Conservation (phyloP, 371 early-diverging fungal species). For the Syncephalastrum racemosum region DNA sequence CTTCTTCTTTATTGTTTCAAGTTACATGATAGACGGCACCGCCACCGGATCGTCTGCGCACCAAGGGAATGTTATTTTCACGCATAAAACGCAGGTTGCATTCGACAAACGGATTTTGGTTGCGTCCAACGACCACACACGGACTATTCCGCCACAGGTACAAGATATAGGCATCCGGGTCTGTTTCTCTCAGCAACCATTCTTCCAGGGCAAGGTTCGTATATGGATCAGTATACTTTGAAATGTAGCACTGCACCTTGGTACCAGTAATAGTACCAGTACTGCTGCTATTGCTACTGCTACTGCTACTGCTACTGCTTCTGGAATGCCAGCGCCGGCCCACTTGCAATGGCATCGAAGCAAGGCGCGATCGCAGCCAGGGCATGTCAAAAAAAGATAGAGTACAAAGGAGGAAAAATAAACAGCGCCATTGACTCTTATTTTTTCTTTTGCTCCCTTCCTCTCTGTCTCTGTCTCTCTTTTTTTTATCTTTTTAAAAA, state of each 20-base stretch:
- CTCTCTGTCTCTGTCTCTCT: too few species aligned
- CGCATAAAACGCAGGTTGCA: conserved; percentile 75
- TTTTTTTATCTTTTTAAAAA: too few species aligned
- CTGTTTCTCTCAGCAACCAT: conserved; percentile 74
- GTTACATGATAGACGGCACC: conserved; percentile 96
- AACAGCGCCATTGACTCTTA: not conserved
- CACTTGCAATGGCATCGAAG: too few species aligned
- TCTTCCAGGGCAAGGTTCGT: conserved; percentile 93
- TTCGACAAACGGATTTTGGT: conserved; percentile 97
- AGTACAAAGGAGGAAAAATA: too few species aligned
- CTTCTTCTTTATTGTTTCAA: not conserved
- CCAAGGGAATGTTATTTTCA: conserved; percentile 70
- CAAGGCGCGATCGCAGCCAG: too few species aligned
- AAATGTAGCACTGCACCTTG: conserved; percentile 58
- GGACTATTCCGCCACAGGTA: conserved; percentile 88
- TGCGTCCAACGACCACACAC: conserved; percentile 92
- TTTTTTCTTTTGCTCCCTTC: not conserved
- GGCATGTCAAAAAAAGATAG: too few species aligned
- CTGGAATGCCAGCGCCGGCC: too few species aligned
- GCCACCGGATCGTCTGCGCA: conserved; percentile 92
- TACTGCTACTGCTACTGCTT: too few species aligned
- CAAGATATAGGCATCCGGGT: conserved; percentile 66
- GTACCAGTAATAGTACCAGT: too few species aligned
- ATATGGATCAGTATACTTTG: conserved; percentile 76
- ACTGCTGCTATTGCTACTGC: too few species aligned